These are phyloP conservation scores for Flaveria bidentis DNA, from an alignment of 129 eudicot genomes.

Conservation along the genomic window DNA sequence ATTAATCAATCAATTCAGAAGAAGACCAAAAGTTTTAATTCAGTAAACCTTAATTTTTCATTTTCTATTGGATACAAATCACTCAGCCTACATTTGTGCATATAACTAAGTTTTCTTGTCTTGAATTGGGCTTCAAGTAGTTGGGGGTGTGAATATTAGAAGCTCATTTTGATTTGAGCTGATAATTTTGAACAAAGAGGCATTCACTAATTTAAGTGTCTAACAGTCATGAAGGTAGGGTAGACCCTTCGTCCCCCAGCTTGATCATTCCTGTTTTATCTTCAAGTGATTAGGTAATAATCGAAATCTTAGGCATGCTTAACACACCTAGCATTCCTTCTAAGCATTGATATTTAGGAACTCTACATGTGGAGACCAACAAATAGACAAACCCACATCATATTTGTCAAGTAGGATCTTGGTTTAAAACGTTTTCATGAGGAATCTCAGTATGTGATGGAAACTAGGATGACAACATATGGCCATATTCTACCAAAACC, in stretches of 20 bases:
- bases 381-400: not conserved
- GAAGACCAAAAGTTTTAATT: not conserved
- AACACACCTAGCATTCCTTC: not conserved
- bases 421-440: not conserved
- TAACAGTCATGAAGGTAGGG: not conserved
- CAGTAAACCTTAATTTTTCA: not conserved
- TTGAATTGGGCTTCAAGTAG: not conserved
- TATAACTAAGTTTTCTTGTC: not conserved
- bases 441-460: not conserved
- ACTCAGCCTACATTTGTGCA: not conserved
- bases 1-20: not conserved
- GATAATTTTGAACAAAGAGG: not conserved
- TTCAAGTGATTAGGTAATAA: no score
- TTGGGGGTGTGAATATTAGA: not conserved
- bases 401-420: not conserved
- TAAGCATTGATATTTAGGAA: not conserved
- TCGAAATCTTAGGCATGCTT: not conserved
- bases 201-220: not conserved
- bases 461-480: not conserved
- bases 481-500: no score
- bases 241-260: slow-evolving; percentile 3
- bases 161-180: not conserved
- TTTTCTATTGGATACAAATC: not conserved
- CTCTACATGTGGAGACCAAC: not conserved
- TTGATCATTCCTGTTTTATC: not conserved